phyloP scores from a whole-genome alignment of 179 eudicot genomes.

The Beta lomatogona region DNA sequence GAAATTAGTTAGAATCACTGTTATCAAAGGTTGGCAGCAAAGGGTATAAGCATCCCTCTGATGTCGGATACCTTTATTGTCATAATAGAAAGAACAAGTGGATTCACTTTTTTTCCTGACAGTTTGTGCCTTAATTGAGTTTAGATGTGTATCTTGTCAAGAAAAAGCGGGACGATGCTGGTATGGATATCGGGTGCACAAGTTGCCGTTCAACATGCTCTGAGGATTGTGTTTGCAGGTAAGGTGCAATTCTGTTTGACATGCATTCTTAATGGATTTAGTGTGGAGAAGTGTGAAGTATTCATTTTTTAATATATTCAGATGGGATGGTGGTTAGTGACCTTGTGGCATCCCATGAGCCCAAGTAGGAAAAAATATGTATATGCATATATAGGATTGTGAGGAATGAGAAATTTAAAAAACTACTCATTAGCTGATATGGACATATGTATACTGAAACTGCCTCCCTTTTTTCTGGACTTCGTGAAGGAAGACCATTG shows the following conservation, averaged over 20 bases:
- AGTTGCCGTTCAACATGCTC: conserved; percentile 67
- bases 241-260: conserved; percentile 19
- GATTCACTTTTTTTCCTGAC: conserved; percentile 7
- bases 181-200: conserved; percentile 67
- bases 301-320: background rate
- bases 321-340: background rate
- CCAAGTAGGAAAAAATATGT: background rate
- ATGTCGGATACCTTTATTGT: background rate
- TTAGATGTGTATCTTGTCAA: conserved; percentile 81
- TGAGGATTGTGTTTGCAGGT: conserved; percentile 92
- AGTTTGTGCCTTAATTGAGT: conserved; percentile 36
- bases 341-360: background rate
- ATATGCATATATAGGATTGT: background rate
- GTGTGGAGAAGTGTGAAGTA: background rate
- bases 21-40: background rate
- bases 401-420: background rate
- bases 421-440: background rate
- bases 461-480: background rate
- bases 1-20: background rate
- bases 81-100: background rate
- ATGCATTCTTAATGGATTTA: background rate
- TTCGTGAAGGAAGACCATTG: background rate
- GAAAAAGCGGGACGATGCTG: conserved; percentile 62
- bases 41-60: background rate
- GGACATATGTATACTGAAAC: background rate